A percentile compares a stretch with the other conserved stretches of the same genome.
Conservation (phyloP, 2,329 filamentous ascomycete genomes). For the Botrytis cinerea region DNA sequence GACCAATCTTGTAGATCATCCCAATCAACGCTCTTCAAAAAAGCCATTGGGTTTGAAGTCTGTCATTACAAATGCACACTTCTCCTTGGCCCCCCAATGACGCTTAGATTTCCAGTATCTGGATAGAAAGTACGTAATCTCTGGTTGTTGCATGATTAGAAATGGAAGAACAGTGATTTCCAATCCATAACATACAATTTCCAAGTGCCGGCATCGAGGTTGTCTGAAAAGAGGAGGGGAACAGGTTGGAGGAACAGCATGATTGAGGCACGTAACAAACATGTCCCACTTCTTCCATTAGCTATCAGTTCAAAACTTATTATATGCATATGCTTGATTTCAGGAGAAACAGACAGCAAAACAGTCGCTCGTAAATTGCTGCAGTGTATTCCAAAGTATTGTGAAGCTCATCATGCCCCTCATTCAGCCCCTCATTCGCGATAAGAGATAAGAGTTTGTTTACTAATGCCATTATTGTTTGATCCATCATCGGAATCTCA, state of each 20-base stretch:
- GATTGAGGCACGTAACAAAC: not conserved
- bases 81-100: not conserved
- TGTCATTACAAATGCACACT: not conserved
- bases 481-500: constrained; percentile 18
- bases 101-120: not conserved
- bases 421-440: constrained; percentile 21
- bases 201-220: not conserved
- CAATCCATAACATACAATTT: not conserved
- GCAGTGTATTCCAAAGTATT: not conserved
- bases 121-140: not conserved
- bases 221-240: not conserved
- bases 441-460: constrained; percentile 23
- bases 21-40: not conserved
- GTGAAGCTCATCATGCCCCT: not conserved
- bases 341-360: not conserved
- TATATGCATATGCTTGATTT: too few relatives aligned
- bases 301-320: not conserved
- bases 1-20: not conserved
- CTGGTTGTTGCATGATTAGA: not conserved
- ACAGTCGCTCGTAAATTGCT: not conserved
- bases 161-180: not conserved
- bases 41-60: not conserved
- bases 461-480: constrained; percentile 17
- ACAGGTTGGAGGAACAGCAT: not conserved
- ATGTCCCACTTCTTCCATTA: not conserved